These are phyloP conservation scores for Coemansia sp. DNA, from an alignment of 192 early-diverging fungal genomes.

Conservation along the genomic window DNA sequence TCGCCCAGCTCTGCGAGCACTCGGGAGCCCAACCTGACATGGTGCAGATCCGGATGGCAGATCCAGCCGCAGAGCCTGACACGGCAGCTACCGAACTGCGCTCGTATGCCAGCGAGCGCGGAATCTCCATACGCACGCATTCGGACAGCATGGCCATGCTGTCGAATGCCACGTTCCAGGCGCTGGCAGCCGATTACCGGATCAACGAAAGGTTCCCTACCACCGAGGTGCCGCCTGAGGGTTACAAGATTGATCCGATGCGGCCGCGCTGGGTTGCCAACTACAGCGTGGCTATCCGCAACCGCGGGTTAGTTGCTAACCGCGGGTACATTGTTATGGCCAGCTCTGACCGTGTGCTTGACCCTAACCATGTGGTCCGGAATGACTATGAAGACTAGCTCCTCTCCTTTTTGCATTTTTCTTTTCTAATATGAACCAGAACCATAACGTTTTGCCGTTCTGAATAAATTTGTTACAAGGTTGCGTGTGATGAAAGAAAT, in stretches of 20 bases:
- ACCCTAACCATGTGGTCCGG: constrained; percentile 36
- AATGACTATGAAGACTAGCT: not conserved
- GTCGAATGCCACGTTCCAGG: constrained; percentile 39
- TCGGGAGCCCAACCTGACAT: constrained; percentile 36
- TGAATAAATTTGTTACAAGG: not conserved
- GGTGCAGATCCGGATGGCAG: constrained; percentile 36
- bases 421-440: not conserved
- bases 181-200: constrained; percentile 38
- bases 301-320: constrained; percentile 43
- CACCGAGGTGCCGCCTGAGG: constrained; percentile 47
- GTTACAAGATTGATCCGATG: constrained; percentile 52
- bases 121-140: constrained; percentile 38
- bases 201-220: constrained; percentile 55
- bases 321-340: constrained; percentile 55
- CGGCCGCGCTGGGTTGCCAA: constrained; percentile 51
- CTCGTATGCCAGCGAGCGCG: constrained; percentile 16
- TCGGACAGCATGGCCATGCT: constrained; percentile 38
- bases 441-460: not conserved
- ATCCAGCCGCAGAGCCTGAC: constrained; percentile 9
- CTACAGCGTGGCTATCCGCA: constrained; percentile 41
- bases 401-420: not conserved
- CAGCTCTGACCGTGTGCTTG: constrained; percentile 50
- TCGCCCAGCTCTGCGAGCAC: constrained; percentile 28
- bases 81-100: constrained; percentile 13
- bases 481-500: not conserved